Conservation (phyloP, 2,329 filamentous ascomycete species). For the Neofusicoccum laricinum region DNA sequence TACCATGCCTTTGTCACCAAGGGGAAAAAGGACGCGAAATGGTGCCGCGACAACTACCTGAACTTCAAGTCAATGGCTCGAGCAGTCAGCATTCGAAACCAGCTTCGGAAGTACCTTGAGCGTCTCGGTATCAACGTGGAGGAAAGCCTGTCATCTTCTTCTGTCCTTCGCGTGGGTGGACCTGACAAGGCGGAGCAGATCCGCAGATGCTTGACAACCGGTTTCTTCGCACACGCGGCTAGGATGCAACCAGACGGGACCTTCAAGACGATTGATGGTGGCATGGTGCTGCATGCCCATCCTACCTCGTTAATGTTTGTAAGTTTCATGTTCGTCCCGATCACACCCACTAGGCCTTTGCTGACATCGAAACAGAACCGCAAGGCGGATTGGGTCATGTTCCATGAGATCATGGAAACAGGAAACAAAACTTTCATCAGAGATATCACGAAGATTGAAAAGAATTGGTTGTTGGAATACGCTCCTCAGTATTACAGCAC, state of each 20-base stretch:
- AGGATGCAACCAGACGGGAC: conserved; percentile 91
- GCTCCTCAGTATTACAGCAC: conserved; percentile 63
- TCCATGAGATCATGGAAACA: conserved; percentile 89
- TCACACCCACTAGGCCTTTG: not conserved
- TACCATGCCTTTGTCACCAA: conserved; percentile 83
- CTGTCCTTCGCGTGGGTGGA: conserved; percentile 39
- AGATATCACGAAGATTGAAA: conserved; percentile 91
- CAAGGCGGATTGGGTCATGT: conserved; percentile 95
- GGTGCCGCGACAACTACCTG: conserved; percentile 81
- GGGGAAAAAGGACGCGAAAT: conserved; percentile 77
- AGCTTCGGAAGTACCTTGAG: conserved; percentile 83
- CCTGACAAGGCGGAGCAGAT: conserved; percentile 67
- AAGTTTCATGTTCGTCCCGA: conserved; percentile 29
- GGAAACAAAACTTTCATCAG: conserved; percentile 84
- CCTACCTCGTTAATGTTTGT: conserved; percentile 89
- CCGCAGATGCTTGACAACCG: conserved; percentile 77
- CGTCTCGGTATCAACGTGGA: conserved; percentile 72
- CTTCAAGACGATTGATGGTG: conserved; percentile 80
- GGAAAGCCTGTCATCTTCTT: conserved; percentile 53
- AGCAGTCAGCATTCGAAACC: conserved; percentile 80
- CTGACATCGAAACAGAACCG: conserved; percentile 56
- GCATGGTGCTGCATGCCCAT: conserved; percentile 77
- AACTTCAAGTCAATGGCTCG: conserved; percentile 82
- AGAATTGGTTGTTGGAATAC: conserved; percentile 87
- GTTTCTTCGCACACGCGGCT: conserved; percentile 91